These are phyloP conservation scores for Scheffersomyces stipitis DNA, from an alignment of 805 yeast genomes.

Conservation along the genomic window DNA sequence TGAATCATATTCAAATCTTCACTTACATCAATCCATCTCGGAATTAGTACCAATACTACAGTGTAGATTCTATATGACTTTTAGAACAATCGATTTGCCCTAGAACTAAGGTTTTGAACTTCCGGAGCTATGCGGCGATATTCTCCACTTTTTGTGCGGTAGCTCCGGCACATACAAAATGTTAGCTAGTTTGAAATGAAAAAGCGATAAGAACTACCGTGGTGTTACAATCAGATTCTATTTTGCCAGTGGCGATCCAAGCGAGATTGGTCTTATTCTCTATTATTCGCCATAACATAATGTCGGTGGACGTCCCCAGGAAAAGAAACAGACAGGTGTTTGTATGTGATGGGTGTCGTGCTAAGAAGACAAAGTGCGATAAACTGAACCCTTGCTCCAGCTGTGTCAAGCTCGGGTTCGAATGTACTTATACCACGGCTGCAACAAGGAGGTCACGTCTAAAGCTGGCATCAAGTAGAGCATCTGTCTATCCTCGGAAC, in stretches of 20 bases:
- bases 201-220: background rate
- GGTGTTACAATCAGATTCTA: background rate
- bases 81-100: no score
- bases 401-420: slow-evolving; percentile 5
- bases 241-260: no score
- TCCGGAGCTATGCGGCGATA: no score
- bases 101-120: no score
- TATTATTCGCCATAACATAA: no score
- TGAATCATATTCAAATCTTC: no score
- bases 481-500: background rate
- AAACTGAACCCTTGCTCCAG: slow-evolving; percentile 31
- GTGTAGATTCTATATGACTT: no score
- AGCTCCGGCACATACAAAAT: no score
- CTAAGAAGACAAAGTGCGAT: slow-evolving; percentile 46
- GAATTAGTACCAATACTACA: no score
- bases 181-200: background rate
- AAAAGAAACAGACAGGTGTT: slow-evolving; percentile 44
- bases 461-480: background rate
- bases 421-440: background rate
- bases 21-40: no score
- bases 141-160: no score
- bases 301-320: slow-evolving; percentile 3
- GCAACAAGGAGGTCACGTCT: background rate
- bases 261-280: no score
- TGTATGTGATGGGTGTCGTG: slow-evolving; percentile 48